Conservation (phyloP, 2,329 filamentous ascomycete genomes). For the Coniosporium tulheliwenetii region DNA sequence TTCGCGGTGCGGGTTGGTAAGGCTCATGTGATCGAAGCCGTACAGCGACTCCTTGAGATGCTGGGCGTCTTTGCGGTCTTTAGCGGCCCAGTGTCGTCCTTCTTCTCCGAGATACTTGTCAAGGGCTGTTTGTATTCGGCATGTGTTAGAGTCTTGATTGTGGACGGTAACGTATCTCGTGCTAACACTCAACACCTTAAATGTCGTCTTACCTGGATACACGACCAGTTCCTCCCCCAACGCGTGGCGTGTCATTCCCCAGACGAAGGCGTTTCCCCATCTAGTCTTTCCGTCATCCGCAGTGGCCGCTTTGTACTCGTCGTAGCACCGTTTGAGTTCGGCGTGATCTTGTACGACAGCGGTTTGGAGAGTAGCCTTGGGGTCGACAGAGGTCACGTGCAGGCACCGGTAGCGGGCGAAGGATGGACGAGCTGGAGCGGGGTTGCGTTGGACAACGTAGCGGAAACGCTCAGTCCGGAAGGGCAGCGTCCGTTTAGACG, state of each 20-base stretch:
- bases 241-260: not conserved
- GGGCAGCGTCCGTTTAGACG: too few species aligned
- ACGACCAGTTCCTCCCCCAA: not conserved
- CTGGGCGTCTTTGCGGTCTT: not conserved
- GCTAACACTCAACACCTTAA: not conserved
- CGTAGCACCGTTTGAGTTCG: not conserved
- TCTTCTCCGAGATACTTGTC: not conserved
- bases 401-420: not conserved
- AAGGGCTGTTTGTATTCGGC: not conserved
- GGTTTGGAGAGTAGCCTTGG: not conserved
- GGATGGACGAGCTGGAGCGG: not conserved
- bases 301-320: not conserved
- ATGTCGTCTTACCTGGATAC: not conserved
- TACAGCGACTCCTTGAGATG: not conserved
- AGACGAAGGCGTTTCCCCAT: not conserved
- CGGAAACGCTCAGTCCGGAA: too few species aligned
- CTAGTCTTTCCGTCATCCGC: not conserved
- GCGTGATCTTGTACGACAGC: not conserved
- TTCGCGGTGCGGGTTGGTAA: not conserved
- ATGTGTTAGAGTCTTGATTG: not conserved
- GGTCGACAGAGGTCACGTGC: not conserved
- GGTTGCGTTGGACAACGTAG: too few species aligned
- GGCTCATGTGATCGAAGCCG: not conserved
- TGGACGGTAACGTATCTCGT: not conserved
- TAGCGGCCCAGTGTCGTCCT: not conserved